These are phyloP conservation scores for Pichia manshurica DNA, from an alignment of 805 yeast genomes.

Conservation along the genomic window DNA sequence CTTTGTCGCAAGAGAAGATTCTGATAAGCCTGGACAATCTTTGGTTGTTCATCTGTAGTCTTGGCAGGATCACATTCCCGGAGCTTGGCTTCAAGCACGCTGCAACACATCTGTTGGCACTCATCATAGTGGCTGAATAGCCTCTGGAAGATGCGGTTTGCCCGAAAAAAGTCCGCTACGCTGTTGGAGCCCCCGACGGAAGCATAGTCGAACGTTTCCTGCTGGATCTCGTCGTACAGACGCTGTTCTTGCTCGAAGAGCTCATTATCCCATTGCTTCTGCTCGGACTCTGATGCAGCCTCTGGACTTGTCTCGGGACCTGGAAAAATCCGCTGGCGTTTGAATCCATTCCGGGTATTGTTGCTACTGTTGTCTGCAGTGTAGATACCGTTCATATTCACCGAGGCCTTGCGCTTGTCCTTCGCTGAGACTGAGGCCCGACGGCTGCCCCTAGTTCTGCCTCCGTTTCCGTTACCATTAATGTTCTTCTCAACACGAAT, in stretches of 20 bases:
- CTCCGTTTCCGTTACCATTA: not conserved
- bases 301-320: not conserved
- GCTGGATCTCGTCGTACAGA: not conserved
- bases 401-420: constrained; percentile 2
- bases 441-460: not conserved
- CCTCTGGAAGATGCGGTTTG: not conserved
- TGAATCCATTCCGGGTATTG: not conserved
- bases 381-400: not conserved
- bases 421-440: not conserved
- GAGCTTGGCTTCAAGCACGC: no score
- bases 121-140: no score
- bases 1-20: no score
- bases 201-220: not conserved
- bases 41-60: no score
- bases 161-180: not conserved
- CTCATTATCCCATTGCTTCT: no score
- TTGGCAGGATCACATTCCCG: no score
- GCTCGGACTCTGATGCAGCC: not conserved
- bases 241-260: not conserved
- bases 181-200: not conserved
- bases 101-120: no score
- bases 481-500: no score
- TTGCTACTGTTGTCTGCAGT: not conserved
- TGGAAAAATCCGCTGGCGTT: not conserved
- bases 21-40: no score